Conservation (phyloP, 306 rosid genomes). For the Cercis canadensis region DNA sequence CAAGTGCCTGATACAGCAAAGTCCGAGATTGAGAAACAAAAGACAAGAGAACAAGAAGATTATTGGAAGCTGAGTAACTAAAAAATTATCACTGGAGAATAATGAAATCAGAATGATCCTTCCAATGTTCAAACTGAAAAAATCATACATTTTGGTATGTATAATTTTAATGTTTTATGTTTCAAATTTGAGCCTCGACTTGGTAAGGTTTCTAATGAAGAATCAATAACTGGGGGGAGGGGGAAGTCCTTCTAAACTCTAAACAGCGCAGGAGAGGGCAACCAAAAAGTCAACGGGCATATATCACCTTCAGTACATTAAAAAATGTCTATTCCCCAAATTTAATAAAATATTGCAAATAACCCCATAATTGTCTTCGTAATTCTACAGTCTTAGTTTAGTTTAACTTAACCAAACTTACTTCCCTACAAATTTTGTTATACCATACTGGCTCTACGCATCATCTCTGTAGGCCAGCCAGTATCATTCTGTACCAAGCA, state of each 20-base stretch:
- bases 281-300: neutral
- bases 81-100: neutral
- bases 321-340: neutral
- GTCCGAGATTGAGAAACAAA: slow-evolving; percentile 37
- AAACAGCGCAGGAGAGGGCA: neutral
- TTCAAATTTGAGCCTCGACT: neutral
- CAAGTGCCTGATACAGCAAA: slow-evolving; percentile 73
- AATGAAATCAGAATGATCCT: neutral
- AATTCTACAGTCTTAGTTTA: too few relatives aligned
- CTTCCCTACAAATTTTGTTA: neutral
- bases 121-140: neutral
- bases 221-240: neutral
- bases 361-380: neutral
- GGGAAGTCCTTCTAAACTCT: neutral
- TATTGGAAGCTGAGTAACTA: neutral
- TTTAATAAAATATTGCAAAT: neutral
- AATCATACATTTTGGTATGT: neutral
- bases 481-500: too few relatives aligned
- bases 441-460: neutral
- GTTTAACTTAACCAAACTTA: neutral
- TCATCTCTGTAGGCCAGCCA: neutral
- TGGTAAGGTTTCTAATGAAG: neutral
- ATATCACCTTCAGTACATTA: neutral
- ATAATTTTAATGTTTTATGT: neutral
- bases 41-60: slow-evolving; percentile 29